Percentiles rank a stretch among this genome's conserved stretches.
Conservation (phyloP, 805 yeast genomes). For the Trichomonascus vanleenenianus region DNA sequence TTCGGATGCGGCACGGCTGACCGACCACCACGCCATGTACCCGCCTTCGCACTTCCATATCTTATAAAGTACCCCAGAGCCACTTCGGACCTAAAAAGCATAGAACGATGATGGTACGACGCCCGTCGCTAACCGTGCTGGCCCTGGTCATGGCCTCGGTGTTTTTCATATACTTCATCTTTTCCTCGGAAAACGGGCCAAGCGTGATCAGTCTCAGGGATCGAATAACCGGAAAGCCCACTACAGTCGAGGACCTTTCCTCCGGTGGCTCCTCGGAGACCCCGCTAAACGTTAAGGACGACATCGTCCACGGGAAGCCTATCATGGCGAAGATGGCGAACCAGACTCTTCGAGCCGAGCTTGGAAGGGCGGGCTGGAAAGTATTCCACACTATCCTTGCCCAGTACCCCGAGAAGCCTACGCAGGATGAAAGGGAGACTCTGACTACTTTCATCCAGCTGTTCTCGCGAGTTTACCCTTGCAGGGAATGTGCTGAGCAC, state of each 20-base stretch:
- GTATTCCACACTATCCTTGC: constrained; percentile 87
- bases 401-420: constrained; percentile 81
- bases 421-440: constrained; percentile 52
- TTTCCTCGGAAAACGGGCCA: constrained; percentile 4
- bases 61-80: not conserved
- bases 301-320: constrained; percentile 30
- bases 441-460: constrained; percentile 55
- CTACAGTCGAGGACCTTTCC: constrained; percentile 9
- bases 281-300: not conserved
- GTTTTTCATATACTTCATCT: constrained; percentile 8
- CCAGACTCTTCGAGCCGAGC: constrained; percentile 65
- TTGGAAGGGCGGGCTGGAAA: constrained; percentile 90
- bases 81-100: not conserved
- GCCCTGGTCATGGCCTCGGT: constrained; percentile 9
- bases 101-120: constrained; percentile 7
- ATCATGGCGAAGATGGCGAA: constrained; percentile 96
- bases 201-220: not conserved
- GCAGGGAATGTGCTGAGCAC: constrained; percentile 87
- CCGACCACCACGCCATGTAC: not conserved
- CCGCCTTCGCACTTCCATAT: not conserved
- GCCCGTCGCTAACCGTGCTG: constrained; percentile 12
- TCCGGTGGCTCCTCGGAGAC: not conserved
- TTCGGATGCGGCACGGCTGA: not conserved
- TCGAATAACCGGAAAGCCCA: constrained; percentile 1
- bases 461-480: constrained; percentile 90